Evolutionary conservation across 176 grass and related monocot genomes (phyloP), one percentile per base, ranked within the genome.

Genomic region (Raddia guianensis): DNA sequence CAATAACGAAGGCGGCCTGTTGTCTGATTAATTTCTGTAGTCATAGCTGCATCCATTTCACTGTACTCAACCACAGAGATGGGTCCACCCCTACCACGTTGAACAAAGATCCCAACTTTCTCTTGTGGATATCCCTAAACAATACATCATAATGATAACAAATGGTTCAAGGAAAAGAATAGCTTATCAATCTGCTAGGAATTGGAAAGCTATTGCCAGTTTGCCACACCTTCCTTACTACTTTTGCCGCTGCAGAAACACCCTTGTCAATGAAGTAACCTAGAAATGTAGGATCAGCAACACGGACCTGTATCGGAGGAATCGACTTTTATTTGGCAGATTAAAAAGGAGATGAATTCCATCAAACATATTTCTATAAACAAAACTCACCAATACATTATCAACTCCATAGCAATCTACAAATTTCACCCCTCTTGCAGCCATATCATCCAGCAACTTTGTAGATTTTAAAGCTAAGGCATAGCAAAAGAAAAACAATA

Each of bases 321-420:
- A 85, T 52, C 18, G 75, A 72, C 46, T 90, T 92, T 66, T 87
- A 78, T 77, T 84, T 60, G 12, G 62, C 32, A 53, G 11, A 35
- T 57, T 76, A 63, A 86, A 59, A 79, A 68, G 13, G 40, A 77
- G 18, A 70, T 33, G 76, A 64, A 4, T 50, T 55, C 20, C 44
- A 82, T 73, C 18, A 60, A 60, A 62, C 21, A 63, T 49, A 40
- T 46, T 76, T 45, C 0, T 46, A 40, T 54, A 42, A 65, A 11
- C 37, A 59, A 42, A 52, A 83, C 86, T 89, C 77, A 91, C 91
- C 86, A 97, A 73, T 68, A 77, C 86, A 83, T 97, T 97, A 77
- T 97, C 93, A 91, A 97, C 93, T 66, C 90, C 93, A 69, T 97
- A 97, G 70, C 83, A 93, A 80, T 97, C 93, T 73, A 93, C 78